Conservation (phyloP, 2,329 filamentous ascomycete species). For the Zalaria obscura region DNA sequence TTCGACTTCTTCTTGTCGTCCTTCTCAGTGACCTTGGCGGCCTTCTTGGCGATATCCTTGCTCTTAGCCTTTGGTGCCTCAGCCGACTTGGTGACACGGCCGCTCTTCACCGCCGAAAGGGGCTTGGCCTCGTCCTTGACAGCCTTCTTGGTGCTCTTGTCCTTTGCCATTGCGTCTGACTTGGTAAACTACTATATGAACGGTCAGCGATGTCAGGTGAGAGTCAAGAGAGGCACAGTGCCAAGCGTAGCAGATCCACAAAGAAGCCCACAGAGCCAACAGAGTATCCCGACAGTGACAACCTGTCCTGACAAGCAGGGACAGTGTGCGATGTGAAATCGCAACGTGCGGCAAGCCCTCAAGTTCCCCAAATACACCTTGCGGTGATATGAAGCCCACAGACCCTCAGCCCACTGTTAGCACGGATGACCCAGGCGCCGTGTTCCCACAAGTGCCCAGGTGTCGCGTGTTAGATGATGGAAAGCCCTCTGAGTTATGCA, state of each 20-base stretch:
- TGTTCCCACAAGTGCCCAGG: conserved; percentile 40
- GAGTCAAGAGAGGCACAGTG: background rate
- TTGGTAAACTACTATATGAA: background rate
- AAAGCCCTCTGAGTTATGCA: conserved; percentile 7
- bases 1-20: conserved; percentile 25
- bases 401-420: conserved; percentile 32
- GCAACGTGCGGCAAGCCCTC: conserved; percentile 16
- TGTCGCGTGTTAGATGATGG: conserved; percentile 16
- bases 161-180: conserved; percentile 23
- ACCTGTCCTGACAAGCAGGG: background rate
- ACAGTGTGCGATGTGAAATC: background rate
- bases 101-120: conserved; percentile 44
- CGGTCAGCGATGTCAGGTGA: conserved; percentile 1
- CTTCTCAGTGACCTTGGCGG: conserved; percentile 35
- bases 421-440: conserved; percentile 27
- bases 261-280: background rate
- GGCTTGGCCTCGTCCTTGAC: conserved; percentile 15
- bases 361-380: conserved; percentile 9
- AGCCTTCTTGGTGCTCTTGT: conserved; percentile 22
- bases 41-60: conserved; percentile 51
- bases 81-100: conserved; percentile 52
- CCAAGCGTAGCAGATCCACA: background rate
- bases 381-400: conserved; percentile 16
- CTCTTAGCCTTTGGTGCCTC: conserved; percentile 52
- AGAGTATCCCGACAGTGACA: background rate